Evolutionary conservation across 495 filamentous ascomycete species (phyloP).

Genomic region (Annulohypoxylon moriforme): DNA sequence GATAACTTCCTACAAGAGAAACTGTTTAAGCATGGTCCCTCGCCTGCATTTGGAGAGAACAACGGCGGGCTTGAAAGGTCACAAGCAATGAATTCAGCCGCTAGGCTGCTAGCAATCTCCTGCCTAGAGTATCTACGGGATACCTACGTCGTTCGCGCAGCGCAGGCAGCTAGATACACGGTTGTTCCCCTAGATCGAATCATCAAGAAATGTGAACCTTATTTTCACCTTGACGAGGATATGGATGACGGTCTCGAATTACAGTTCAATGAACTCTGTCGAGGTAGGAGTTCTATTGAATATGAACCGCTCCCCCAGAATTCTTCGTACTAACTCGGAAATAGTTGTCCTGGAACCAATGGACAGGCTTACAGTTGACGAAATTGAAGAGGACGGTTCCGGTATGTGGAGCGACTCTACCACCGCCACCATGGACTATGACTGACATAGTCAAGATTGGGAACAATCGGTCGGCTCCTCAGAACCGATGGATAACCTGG

Average conservation of each 20-base stretch:
- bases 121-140: conserved; percentile 63
- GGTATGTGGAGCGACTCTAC: conserved; percentile 63
- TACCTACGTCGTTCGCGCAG: conserved; percentile 53
- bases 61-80: conserved; percentile 41
- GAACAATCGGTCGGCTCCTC: conserved; percentile 57
- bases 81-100: conserved; percentile 46
- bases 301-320: background rate
- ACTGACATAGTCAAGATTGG: conserved; percentile 57
- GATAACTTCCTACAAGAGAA: conserved; percentile 66
- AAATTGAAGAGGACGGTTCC: conserved; percentile 66
- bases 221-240: conserved; percentile 55
- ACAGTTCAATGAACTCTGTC: conserved; percentile 53
- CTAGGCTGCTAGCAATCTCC: conserved; percentile 54
- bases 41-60: conserved; percentile 44
- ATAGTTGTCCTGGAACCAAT: conserved; percentile 58
- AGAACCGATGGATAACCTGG: conserved; percentile 52
- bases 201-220: conserved; percentile 55
- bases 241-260: conserved; percentile 47
- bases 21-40: conserved; percentile 61
- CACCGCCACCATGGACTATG: conserved; percentile 52
- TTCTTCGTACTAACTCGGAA: conserved; percentile 31
- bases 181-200: conserved; percentile 55
- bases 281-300: conserved; percentile 51
- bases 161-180: conserved; percentile 55
- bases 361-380: conserved; percentile 58